Conservation (phyloP, 768 basidiomycete genomes). For the Tricholoma terreum region DNA sequence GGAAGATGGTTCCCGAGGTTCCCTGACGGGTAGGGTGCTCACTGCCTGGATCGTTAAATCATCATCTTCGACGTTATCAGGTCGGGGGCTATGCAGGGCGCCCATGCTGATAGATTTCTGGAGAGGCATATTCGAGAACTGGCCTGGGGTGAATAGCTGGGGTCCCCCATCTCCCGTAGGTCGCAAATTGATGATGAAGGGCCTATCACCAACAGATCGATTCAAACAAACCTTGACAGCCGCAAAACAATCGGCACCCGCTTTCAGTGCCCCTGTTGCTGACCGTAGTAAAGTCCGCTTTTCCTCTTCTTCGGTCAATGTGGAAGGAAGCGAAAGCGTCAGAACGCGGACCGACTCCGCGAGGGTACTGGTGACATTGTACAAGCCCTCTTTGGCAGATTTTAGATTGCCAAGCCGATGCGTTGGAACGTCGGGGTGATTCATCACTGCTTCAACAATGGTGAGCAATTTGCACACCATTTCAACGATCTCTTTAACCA, state of each 20-base stretch:
- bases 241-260: slow-evolving; percentile 84
- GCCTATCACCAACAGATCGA: slow-evolving; percentile 56
- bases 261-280: slow-evolving; percentile 86
- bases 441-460: slow-evolving; percentile 86
- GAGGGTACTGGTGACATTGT: slow-evolving; percentile 79
- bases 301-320: slow-evolving; percentile 76
- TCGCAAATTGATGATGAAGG: slow-evolving; percentile 66
- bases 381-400: slow-evolving; percentile 75
- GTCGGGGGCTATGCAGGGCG: slow-evolving; percentile 34
- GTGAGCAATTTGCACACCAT: slow-evolving; percentile 88
- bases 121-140: slow-evolving; percentile 39
- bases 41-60: slow-evolving; percentile 60
- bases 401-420: slow-evolving; percentile 65
- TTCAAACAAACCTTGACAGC: slow-evolving; percentile 81
- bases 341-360: slow-evolving; percentile 85
- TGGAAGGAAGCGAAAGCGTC: slow-evolving; percentile 46
- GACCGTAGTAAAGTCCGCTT: slow-evolving; percentile 73
- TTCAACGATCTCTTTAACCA: slow-evolving; percentile 93
- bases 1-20: slow-evolving; percentile 39
- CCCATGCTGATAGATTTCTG: slow-evolving; percentile 33
- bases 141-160: slow-evolving; percentile 45
- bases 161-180: slow-evolving; percentile 42
- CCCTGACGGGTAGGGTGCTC: slow-evolving; percentile 30
- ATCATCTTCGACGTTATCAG: slow-evolving; percentile 45
- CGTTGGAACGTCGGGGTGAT: slow-evolving; percentile 65